A percentile compares a stretch with the other conserved stretches of the same genome.
Conservation (phyloP, 139 green algal species). For the Ulvella scutata region DNA sequence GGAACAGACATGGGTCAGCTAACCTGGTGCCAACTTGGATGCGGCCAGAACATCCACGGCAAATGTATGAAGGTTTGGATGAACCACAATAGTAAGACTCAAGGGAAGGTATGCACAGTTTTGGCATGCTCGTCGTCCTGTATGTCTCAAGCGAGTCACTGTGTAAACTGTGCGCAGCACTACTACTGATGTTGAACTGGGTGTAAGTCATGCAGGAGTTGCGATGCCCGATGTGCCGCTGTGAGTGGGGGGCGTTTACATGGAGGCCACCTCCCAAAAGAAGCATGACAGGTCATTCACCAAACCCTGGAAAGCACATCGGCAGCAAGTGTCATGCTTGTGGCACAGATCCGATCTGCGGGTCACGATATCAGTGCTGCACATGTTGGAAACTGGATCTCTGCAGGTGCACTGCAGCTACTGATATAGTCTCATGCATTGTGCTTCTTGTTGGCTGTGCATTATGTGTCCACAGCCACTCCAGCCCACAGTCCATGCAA, state of each 20-base stretch:
- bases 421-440: constrained; percentile 23
- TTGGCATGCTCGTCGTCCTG: neutral
- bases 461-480: constrained; percentile 31
- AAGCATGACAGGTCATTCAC: neutral
- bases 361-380: neutral
- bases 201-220: constrained; percentile 24
- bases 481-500: too few species aligned
- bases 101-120: constrained; percentile 8
- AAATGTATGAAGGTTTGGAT: constrained; percentile 32
- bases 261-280: constrained; percentile 19
- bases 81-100: constrained; percentile 5
- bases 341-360: constrained; percentile 4
- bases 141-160: neutral
- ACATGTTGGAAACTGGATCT: constrained; percentile 3
- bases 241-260: constrained; percentile 36
- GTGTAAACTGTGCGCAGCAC: constrained; percentile 16
- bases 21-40: constrained; percentile 33
- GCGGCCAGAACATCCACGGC: constrained; percentile 41
- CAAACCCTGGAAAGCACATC: constrained; percentile 7
- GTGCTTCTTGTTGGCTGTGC: constrained; percentile 27
- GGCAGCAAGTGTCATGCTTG: constrained; percentile 21
- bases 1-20: constrained; percentile 15
- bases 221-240: constrained; percentile 39
- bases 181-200: too few species aligned
- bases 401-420: constrained; percentile 9